Base-by-base conservation (phyloP, 2,329 filamentous ascomycete genomes). In the Talaromyces marneffei region DNA sequence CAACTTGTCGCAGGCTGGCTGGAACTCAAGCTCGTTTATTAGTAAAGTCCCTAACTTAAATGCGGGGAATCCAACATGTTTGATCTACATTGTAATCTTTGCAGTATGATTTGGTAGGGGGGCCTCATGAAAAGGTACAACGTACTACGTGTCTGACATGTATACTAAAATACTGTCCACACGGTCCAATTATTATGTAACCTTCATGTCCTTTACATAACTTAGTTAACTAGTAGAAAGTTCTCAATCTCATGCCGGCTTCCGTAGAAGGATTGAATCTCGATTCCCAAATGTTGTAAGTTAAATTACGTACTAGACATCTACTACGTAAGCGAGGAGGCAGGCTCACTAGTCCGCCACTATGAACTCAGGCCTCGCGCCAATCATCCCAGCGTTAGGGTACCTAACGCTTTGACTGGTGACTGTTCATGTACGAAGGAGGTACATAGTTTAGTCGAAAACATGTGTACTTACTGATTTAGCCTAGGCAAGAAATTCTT, bases 241-340 rank as follows among this genome's bases (percentile, higher is more conserved):
- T 27, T 25, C 9, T 12, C 14, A 46, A 23, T 35, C 9, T 52
- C 48, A 33, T 31, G 46, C 27, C 18, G 46, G 27, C 46, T 35
- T 35, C 14, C 5, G 14, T 3, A 12, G 33, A 4, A 31, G 20
- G 46, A 50, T 52, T 20, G 18, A 10, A 52, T 35, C 29, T 23
- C 18, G 2, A 8, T 23, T 20, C 29, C 29, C 10, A 3, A 52
- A 20, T 16, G 10, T 16, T 33, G n/a, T 12, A 35, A 35, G n/a
- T n/a, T n/a, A n/a, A n/a, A n/a, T n/a, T n/a, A n/a, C n/a, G n/a
- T 23, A 12, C 27, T 31, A 20, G 20, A 14, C n/a, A 9, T 33
- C 25, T 33, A n/a, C n/a, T n/a, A n/a, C n/a, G n/a, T n/a, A 52
- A 52, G 48, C 48, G 48, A 52, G 48, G 48, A 50, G 46, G 16